Evolutionary conservation across 331 rosid genomes (phyloP), one percentile per base, ranked within the genome.

Genomic region (Rhamnella rubrinervis): DNA sequence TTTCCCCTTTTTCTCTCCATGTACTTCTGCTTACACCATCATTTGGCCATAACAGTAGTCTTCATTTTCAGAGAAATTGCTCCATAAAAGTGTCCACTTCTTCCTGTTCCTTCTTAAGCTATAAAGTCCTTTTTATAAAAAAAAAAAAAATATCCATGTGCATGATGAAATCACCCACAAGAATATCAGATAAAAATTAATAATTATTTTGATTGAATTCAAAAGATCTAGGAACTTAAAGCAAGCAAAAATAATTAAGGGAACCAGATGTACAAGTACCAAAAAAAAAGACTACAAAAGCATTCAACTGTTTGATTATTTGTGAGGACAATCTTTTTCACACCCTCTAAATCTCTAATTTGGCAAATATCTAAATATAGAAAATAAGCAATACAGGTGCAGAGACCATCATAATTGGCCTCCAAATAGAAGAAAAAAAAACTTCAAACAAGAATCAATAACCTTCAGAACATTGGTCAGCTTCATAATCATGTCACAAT

Each of bases 71-170:
- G 75, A 68, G 4, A 57, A 76, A 78, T 67, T 71, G 63, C 75
- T 56, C 72, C 76, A 63, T 47, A 39, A 73, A 81, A 70, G 71
- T 83, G 58, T 28, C 83, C 80, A 83, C 82, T 75, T 81, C 71
- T 51, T 67, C 77, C 66, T 63, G 80, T 82, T 75, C 70, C 83
- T 77, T 19, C 18, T 65, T 56, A 61, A 75, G 19, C 56, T 50
- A 38, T 28, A 23, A 23, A 60, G 63, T 31, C 55, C 26, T 8
- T 44, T 46, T n/a, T n/a, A n/a, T n/a, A n/a, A n/a, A n/a, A n/a
- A n/a, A n/a, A n/a, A n/a, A n/a, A n/a, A n/a, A n/a, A n/a, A n/a
- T 49, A 2, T 31, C 35, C 35, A 31, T 31, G 35, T 38, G 9
- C 57, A 77, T 59, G 57, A 60, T 69, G 70, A 50, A 68, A 61